A percentile compares a stretch with the other conserved stretches of the same genome.
These are phyloP conservation scores for Guadua angustifolia DNA, from an alignment of 176 grass and related monocot genomes.

Conservation along the genomic window DNA sequence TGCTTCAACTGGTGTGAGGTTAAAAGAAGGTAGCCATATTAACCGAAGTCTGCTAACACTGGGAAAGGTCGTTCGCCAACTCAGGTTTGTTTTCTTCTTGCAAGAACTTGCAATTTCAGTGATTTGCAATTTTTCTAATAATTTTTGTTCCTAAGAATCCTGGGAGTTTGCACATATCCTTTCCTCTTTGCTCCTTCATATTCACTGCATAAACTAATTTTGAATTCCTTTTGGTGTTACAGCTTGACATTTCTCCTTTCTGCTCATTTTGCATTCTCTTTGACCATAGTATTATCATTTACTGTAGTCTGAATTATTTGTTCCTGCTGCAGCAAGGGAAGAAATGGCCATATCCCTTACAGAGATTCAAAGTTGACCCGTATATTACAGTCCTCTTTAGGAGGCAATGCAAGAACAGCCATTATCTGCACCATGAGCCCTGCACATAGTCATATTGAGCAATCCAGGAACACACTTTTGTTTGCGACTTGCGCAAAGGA, in stretches of 20 bases:
- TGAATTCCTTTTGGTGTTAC: constrained; percentile 20
- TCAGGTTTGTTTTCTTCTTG: constrained; percentile 71
- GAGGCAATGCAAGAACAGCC: constrained; percentile 87
- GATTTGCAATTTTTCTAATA: background rate
- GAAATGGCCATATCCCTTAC: constrained; percentile 87
- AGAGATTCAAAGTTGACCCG: constrained; percentile 94
- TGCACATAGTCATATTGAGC: constrained; percentile 79
- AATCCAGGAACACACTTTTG: constrained; percentile 90
- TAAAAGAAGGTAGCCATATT: constrained; percentile 98
- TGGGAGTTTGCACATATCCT: background rate
- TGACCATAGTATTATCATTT: background rate
- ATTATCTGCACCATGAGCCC: constrained; percentile 98
- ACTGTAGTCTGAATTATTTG: constrained; percentile 29
- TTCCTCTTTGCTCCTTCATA: constrained; percentile 9
- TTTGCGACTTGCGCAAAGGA: constrained; percentile 93
- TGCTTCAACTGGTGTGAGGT: constrained; percentile 71
- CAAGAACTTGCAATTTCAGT: constrained; percentile 23
- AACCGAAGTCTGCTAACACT: constrained; percentile 94
- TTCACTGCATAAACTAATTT: constrained; percentile 8
- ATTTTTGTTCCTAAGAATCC: background rate
- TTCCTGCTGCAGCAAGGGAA: constrained; percentile 74
- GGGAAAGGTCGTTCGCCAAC: constrained; percentile 84
- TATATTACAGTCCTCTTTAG: constrained; percentile 83
- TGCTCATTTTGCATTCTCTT: constrained; percentile 11
- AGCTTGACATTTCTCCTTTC: constrained; percentile 17